A percentile compares a stretch with the other conserved stretches of the same genome.
These are phyloP conservation scores for Kwoniella bestiolae DNA, from an alignment of 768 basidiomycete species.

Conservation along the genomic window DNA sequence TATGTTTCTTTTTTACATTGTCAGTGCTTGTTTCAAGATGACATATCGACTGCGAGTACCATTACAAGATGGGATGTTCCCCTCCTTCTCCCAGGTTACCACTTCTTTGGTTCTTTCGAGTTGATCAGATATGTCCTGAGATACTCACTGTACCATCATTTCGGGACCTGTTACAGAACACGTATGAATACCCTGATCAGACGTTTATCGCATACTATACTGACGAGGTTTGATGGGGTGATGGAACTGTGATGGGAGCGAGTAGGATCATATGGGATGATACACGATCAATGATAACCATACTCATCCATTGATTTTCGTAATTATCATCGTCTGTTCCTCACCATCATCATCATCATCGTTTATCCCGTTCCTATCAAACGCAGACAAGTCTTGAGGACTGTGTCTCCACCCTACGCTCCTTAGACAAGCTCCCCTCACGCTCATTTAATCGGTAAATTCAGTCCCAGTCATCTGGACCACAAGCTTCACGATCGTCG, in stretches of 20 bases:
- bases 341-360: not conserved
- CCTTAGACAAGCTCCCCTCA: not conserved
- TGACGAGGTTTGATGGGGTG: not conserved
- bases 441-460: not conserved
- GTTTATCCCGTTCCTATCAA: not conserved
- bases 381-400: not conserved
- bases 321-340: not conserved
- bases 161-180: not conserved
- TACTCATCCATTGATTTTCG: not conserved
- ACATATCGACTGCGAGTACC: too few species aligned
- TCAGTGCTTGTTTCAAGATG: not conserved
- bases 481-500: not conserved
- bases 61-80: not conserved
- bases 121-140: not conserved
- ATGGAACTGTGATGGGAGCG: not conserved
- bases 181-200: not conserved
- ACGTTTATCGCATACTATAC: not conserved
- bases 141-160: not conserved
- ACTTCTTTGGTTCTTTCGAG: not conserved
- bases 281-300: not conserved
- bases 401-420: not conserved
- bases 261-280: too few species aligned
- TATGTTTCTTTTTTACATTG: too few species aligned
- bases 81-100: not conserved
- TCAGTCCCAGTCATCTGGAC: not conserved